Base-by-base conservation (phyloP, 2,329 filamentous ascomycete species). In the Neodidymelliopsis sp. region DNA sequence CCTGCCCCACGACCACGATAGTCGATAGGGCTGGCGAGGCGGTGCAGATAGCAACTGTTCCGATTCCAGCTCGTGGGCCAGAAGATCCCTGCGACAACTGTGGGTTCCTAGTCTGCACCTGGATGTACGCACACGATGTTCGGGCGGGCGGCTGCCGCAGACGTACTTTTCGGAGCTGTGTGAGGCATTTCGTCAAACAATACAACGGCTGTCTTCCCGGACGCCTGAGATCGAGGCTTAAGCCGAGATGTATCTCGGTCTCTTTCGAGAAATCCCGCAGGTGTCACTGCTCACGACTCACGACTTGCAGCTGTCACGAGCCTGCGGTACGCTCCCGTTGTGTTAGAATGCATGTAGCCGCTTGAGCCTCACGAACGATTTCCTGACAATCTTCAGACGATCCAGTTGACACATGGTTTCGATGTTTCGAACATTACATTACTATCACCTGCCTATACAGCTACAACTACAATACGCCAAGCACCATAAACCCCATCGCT, bases 21-120 rank as follows among this genome's bases (percentile, higher is more conserved):
- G 42, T 49, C 49, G 49, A 25, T 59, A 44, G 39, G 53, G 52
- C 51, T 51, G 44, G 24, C 13, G 53, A 61, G 60, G 60, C 62
- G 53, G 62, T 65, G 62, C 62, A 57, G 37, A 53, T 31, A 36
- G 42, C 42, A 42, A 36, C 35, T 46, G 57, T 62, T 65, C 65
- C 65, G 64, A 58, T 65, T 62, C 55, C 54, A 63, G 59, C 53
- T 64, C 65, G 65, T 64, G 49, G 31, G 42, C 31, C 52, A 49
- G 40, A 31, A 43, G 25, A 49, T 56, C 54, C 54, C 46, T 47
- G 42, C 48, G 56, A 50, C 36, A 34, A 19, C 39, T 53, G 47
- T 57, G 49, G 53, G 38, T 33, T n/a, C n/a, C n/a, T n/a, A n/a
- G n/a, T n/a, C n/a, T n/a, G n/a, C 43, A 53, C 38, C 34, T 40